Percentiles rank a stretch among this genome's conserved stretches.
These are phyloP conservation scores for Capsicum rhomboideum DNA, from an alignment of 257 asterid genomes.

Conservation along the genomic window DNA sequence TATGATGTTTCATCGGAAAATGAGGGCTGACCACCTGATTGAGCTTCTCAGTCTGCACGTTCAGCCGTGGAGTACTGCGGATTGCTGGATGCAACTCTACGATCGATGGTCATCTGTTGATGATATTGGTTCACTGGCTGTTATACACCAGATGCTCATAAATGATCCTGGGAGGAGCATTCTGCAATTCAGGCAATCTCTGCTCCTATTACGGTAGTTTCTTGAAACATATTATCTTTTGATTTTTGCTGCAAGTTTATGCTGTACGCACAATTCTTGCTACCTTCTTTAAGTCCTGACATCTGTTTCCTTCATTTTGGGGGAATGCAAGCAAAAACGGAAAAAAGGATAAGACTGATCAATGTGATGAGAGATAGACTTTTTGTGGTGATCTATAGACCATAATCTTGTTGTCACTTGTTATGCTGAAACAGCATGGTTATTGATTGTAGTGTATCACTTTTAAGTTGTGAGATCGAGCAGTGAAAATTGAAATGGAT, in stretches of 20 bases:
- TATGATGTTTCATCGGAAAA: conserved; percentile 34
- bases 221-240: background rate
- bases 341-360: background rate
- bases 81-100: conserved; percentile 49
- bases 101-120: conserved; percentile 49
- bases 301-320: background rate
- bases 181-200: conserved; percentile 36
- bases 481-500: background rate
- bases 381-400: background rate
- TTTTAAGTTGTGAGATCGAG: background rate
- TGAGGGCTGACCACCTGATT: conserved; percentile 40
- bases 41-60: conserved; percentile 29
- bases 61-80: conserved; percentile 42
- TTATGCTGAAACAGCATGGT: background rate
- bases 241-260: background rate
- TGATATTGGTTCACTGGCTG: conserved; percentile 44
- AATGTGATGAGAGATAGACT: background rate
- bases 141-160: conserved; percentile 37
- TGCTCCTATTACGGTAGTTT: conserved; percentile 37
- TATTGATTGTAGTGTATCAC: background rate
- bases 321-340: background rate
- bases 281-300: background rate
- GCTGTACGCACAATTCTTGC: background rate
- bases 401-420: background rate
- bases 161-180: conserved; percentile 37